phyloP scores from a whole-genome alignment of 768 basidiomycete genomes.

The Suillus discolor region DNA sequence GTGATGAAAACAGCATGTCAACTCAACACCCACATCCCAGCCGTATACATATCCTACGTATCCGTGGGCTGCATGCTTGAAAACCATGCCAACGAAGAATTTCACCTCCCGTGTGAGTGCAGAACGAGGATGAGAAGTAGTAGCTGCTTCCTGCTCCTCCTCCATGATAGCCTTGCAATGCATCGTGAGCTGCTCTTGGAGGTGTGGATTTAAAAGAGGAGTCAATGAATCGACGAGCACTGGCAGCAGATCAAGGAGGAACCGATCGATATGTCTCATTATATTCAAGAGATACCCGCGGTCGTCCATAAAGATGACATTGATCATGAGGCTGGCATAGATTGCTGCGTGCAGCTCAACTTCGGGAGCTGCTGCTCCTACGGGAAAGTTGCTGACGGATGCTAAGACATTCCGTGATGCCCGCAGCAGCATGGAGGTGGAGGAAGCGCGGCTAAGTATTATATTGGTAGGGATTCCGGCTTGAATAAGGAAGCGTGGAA shows the following conservation, averaged over 20 bases:
- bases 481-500: constrained; percentile 33
- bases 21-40: constrained; percentile 46
- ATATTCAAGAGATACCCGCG: constrained; percentile 34
- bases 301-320: constrained; percentile 40
- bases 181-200: constrained; percentile 29
- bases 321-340: constrained; percentile 39
- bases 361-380: constrained; percentile 30
- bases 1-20: not conserved
- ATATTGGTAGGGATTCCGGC: constrained; percentile 25
- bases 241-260: constrained; percentile 46
- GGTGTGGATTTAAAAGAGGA: constrained; percentile 31
- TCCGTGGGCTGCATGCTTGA: constrained; percentile 40
- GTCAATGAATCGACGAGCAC: constrained; percentile 42
- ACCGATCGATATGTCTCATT: constrained; percentile 33
- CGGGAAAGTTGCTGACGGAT: constrained; percentile 29
- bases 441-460: constrained; percentile 27
- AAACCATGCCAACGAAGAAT: constrained; percentile 54
- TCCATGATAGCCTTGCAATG: constrained; percentile 35
- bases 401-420: constrained; percentile 42
- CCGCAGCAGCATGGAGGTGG: constrained; percentile 41
- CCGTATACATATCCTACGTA: constrained; percentile 48
- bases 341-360: constrained; percentile 36
- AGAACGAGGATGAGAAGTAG: constrained; percentile 30
- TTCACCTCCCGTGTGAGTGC: constrained; percentile 27
- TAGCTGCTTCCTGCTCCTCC: constrained; percentile 31